phyloP scores from a whole-genome alignment of 2,329 filamentous ascomycete species.

The Colletotrichum ledebouriae region DNA sequence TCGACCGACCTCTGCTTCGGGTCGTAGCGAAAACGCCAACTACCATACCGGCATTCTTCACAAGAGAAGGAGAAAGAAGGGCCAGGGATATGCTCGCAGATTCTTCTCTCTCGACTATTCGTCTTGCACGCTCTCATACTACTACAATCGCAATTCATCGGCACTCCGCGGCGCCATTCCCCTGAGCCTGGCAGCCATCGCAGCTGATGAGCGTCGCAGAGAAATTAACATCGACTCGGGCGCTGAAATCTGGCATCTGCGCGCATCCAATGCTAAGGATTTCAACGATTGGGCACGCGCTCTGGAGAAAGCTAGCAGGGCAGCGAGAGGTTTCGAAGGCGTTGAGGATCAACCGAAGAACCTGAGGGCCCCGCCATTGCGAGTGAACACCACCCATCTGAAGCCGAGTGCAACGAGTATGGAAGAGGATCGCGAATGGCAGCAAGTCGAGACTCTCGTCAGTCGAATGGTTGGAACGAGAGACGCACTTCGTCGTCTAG shows the following conservation, averaged over 20 bases:
- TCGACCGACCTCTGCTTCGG: constrained; percentile 64
- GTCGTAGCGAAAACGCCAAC: constrained; percentile 65
- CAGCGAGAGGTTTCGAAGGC: constrained; percentile 65
- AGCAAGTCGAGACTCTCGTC: constrained; percentile 85
- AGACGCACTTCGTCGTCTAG: constrained; percentile 88
- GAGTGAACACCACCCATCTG: constrained; percentile 47
- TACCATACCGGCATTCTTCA: constrained; percentile 88
- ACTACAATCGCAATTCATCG: constrained; percentile 93
- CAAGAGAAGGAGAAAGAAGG: constrained; percentile 92
- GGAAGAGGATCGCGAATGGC: constrained; percentile 86
- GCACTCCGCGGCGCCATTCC: constrained; percentile 93
- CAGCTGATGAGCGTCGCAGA: constrained; percentile 86
- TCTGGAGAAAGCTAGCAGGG: constrained; percentile 83
- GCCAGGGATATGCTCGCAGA: constrained; percentile 90
- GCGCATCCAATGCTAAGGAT: constrained; percentile 84
- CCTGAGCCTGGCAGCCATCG: constrained; percentile 89
- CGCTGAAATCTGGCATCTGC: constrained; percentile 96
- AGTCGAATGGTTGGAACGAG: constrained; percentile 88
- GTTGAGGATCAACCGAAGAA: constrained; percentile 34
- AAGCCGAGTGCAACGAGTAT: constrained; percentile 51
- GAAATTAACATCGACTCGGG: constrained; percentile 98
- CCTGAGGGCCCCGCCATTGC: constrained; percentile 46
- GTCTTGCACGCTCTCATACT: constrained; percentile 95
- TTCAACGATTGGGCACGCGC: constrained; percentile 90
- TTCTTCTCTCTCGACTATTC: constrained; percentile 98